These are phyloP conservation scores for Yamadazyma mexicana DNA, from an alignment of 1,139 yeast species.

Conservation along the genomic window DNA sequence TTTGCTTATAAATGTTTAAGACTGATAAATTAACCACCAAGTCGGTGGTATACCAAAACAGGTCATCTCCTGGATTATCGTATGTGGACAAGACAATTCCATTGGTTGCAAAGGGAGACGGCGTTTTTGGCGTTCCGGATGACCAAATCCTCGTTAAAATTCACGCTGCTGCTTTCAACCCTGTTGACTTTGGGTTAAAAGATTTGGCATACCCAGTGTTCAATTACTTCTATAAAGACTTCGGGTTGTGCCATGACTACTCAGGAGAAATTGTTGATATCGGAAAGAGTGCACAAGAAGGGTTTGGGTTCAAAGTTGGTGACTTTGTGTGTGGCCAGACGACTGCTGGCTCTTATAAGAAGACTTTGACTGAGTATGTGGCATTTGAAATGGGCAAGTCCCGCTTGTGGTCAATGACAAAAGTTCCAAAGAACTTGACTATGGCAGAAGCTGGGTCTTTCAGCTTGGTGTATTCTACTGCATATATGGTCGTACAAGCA, in stretches of 20 bases:
- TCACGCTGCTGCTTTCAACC: conserved; percentile 61
- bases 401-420: conserved; percentile 30
- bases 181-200: conserved; percentile 60
- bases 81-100: conserved; percentile 3
- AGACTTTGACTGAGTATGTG: conserved; percentile 31
- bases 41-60: conserved; percentile 4
- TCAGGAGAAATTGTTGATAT: conserved; percentile 62
- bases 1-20: neutral
- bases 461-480: conserved; percentile 60
- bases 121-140: conserved; percentile 28
- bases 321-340: conserved; percentile 65
- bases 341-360: conserved; percentile 46
- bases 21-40: neutral
- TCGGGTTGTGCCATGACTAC: conserved; percentile 60
- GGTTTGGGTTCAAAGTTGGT: conserved; percentile 47
- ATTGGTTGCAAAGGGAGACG: conserved; percentile 19
- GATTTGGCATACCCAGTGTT: conserved; percentile 24
- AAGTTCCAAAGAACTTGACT: conserved; percentile 49
- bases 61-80: neutral
- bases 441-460: conserved; percentile 59
- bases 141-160: conserved; percentile 58
- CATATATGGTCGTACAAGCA: conserved; percentile 40
- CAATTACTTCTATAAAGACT: conserved; percentile 16
- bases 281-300: conserved; percentile 42
- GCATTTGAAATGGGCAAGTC: conserved; percentile 40